Base-by-base conservation (phyloP, 2,329 filamentous ascomycete species). In the Microdochium trichocladiopsis region DNA sequence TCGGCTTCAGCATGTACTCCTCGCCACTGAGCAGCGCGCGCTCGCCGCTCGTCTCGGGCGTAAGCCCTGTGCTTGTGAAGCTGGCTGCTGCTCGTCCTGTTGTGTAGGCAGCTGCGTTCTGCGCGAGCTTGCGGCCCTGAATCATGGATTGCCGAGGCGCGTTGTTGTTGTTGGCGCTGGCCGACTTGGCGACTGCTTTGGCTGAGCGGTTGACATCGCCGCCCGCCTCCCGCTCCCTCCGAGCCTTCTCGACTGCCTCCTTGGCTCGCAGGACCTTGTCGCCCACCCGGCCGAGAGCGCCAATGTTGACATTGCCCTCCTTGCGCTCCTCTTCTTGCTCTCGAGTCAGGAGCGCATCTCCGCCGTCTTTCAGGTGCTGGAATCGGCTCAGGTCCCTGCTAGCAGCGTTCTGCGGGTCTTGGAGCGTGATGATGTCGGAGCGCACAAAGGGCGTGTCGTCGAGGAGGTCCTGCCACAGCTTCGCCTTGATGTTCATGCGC, bases 1-100 rank as follows among this genome's bases (percentile, higher is more conserved):
- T 88, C 6, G 92, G 91, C 68, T 90, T 90, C 51, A 99, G 79
- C 88, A 99, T 95, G 70, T 93, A 99, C 66, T 97, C 92, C 71
- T 99, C 94, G 57, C 96, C 91, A 1, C 87, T 90, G 48, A 99
- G 78, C 48, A 95, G 74, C 3, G 94, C 93, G 51, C 92, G 81
- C 63, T 95, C 90, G 59, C 83, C 87, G 52, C 88, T 92, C 0
- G 94, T 99, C 65, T 95, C 88, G 0, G 92, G 92, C 0, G 93
- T 96, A 50, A 99, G 72, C 4, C 94, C 93, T 0, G 94, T 99
- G 60, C 89, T 95, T 8, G 94, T 99, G 69, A 97, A 95, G 56
- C 90, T 95, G 8, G 93, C 93, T 1, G 94, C 94, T 2, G 94
- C 91, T 61, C 83, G 84, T 51, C 94, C 94, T 0, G 90, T 96